Percentiles rank a stretch among this genome's conserved stretches.
Conservation (phyloP, 495 filamentous ascomycete species). For the Choiromyces venosus region DNA sequence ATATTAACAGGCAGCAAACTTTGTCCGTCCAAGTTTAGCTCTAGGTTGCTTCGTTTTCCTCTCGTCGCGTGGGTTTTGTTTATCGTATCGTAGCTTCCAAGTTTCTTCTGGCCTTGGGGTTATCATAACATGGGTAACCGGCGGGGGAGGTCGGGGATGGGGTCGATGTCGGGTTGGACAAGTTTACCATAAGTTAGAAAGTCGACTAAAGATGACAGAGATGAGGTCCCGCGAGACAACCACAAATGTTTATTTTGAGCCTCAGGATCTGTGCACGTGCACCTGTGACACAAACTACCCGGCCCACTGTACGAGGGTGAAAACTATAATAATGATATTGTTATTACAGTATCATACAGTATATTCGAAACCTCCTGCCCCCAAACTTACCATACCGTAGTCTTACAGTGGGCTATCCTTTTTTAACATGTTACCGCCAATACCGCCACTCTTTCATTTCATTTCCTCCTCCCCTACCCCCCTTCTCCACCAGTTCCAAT, state of each 20-base stretch:
- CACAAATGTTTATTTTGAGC: background rate
- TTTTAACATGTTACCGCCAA: background rate
- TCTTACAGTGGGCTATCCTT: background rate
- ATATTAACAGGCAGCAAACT: background rate
- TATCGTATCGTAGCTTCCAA: background rate
- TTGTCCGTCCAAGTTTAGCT: background rate
- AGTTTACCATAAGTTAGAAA: background rate
- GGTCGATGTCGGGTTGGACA: background rate
- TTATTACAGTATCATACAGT: no score
- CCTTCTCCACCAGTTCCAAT: background rate
- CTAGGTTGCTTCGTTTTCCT: background rate
- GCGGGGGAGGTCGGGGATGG: background rate
- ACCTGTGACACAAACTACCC: background rate
- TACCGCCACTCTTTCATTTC: background rate
- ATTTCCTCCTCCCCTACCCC: no score
- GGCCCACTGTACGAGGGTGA: no score
- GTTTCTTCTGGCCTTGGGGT: background rate
- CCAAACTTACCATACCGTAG: no score
- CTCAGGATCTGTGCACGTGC: background rate
- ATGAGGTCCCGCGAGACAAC: background rate
- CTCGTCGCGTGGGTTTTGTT: background rate
- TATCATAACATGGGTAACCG: background rate
- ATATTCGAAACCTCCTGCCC: no score
- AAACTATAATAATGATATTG: no score
- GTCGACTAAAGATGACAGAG: background rate